phyloP scores from a whole-genome alignment of 257 asterid genomes.

The Plectranthus barbatus region DNA sequence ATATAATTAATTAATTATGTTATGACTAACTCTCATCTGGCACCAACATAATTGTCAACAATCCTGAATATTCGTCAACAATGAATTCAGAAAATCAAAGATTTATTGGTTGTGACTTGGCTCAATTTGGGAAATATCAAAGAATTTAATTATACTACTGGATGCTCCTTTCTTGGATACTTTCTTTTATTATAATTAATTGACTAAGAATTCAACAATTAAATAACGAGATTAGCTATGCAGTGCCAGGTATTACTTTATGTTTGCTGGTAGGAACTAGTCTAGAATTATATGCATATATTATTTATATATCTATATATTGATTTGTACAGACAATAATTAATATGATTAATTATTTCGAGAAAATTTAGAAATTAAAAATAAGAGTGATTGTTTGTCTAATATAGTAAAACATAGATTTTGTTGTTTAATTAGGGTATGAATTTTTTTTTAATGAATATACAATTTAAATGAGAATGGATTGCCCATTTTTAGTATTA shows the following conservation, averaged over 20 bases:
- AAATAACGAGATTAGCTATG: background rate
- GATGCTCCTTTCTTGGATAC: constrained; percentile 17
- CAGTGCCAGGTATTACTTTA: background rate
- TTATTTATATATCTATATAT: too few species aligned
- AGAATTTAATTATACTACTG: background rate
- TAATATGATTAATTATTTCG: background rate
- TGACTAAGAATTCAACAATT: background rate
- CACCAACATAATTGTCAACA: too few species aligned
- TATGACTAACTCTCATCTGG: too few species aligned
- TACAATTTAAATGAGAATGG: too few species aligned
- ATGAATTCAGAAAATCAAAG: too few species aligned
- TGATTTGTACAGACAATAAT: background rate
- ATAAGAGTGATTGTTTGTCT: background rate
- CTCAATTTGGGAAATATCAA: too few species aligned
- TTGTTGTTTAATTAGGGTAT: background rate
- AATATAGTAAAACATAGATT: background rate
- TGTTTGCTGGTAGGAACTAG: background rate
- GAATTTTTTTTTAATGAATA: too few species aligned
- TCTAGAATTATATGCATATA: background rate
- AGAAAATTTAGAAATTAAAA: background rate
- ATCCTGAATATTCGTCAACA: too few species aligned
- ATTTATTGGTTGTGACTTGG: too few species aligned
- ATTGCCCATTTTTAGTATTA: too few species aligned
- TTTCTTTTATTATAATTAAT: background rate
- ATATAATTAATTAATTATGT: too few species aligned